A percentile compares a stretch with the other conserved stretches of the same genome.
These are phyloP conservation scores for Suillus placidus DNA, from an alignment of 768 basidiomycete genomes.

Conservation along the genomic window DNA sequence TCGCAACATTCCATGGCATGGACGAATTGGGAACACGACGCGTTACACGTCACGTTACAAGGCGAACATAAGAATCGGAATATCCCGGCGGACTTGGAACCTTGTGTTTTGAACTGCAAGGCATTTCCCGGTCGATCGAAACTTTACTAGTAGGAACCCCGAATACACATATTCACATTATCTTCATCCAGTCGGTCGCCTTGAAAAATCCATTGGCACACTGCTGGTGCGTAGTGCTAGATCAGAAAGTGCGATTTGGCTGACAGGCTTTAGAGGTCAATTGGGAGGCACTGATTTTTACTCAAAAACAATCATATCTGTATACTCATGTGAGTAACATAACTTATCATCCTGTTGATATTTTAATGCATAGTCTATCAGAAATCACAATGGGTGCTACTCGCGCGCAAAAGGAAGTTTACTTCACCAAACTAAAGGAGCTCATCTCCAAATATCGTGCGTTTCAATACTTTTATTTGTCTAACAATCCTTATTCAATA, in stretches of 20 bases:
- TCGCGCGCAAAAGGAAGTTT: conserved; percentile 86
- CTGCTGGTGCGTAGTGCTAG: conserved; percentile 50
- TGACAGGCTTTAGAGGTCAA: conserved; percentile 72
- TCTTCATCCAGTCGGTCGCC: conserved; percentile 50
- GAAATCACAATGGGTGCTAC: conserved; percentile 81
- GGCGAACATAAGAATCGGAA: conserved; percentile 12
- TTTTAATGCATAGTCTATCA: conserved; percentile 8
- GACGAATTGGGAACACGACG: conserved; percentile 4
- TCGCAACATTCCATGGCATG: conserved; percentile 84
- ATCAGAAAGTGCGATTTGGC: not conserved
- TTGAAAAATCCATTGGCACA: conserved; percentile 97
- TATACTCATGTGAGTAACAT: conserved; percentile 31
- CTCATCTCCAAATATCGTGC: conserved; percentile 87
- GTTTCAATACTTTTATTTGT: conserved; percentile 34
- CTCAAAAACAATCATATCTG: conserved; percentile 21
- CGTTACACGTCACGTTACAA: conserved; percentile 10
- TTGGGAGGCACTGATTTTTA: conserved; percentile 76
- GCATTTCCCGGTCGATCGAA: conserved; percentile 23
- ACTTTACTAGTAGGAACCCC: conserved; percentile 25
- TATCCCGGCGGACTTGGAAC: conserved; percentile 30
- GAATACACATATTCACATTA: conserved; percentile 14
- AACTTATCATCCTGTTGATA: not conserved
- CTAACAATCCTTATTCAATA: conserved; percentile 6
- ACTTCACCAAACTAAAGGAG: conserved; percentile 93
- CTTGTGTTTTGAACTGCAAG: conserved; percentile 33